phyloP scores from a whole-genome alignment of 2,329 filamentous ascomycete species.

The Aureobasidium sp. region DNA sequence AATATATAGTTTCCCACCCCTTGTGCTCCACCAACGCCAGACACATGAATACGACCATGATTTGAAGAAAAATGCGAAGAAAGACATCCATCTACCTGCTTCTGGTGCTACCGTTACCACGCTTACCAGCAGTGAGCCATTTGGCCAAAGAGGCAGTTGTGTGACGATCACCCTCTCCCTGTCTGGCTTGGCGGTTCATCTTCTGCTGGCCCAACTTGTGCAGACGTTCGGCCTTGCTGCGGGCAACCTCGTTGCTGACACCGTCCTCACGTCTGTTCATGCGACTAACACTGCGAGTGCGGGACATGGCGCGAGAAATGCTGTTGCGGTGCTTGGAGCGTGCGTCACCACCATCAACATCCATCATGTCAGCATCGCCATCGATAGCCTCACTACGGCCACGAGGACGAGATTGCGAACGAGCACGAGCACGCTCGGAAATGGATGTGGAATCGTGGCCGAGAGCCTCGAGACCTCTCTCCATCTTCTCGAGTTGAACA shows the following conservation, averaged over 20 bases:
- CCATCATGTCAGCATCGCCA: slow-evolving; percentile 67
- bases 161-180: slow-evolving; percentile 95
- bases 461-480: slow-evolving; percentile 74
- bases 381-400: slow-evolving; percentile 50
- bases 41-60: slow-evolving; percentile 13
- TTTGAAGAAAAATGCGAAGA: background rate
- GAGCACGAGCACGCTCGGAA: slow-evolving; percentile 59
- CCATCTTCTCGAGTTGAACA: slow-evolving; percentile 80
- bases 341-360: slow-evolving; percentile 40
- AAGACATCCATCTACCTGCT: slow-evolving; percentile 33
- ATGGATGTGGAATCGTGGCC: slow-evolving; percentile 77
- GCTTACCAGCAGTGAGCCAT: slow-evolving; percentile 90
- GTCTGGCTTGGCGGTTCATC: slow-evolving; percentile 96
- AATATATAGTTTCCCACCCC: slow-evolving; percentile 6
- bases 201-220: slow-evolving; percentile 90
- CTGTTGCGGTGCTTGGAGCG: slow-evolving; percentile 26
- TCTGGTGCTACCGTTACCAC: slow-evolving; percentile 82
- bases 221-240: slow-evolving; percentile 76
- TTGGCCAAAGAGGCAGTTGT: slow-evolving; percentile 73
- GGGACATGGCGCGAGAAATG: slow-evolving; percentile 60
- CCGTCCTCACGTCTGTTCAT: slow-evolving; percentile 69
- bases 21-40: slow-evolving; percentile 16
- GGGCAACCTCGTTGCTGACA: slow-evolving; percentile 59
- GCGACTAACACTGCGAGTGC: slow-evolving; percentile 55
- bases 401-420: slow-evolving; percentile 55